Percentiles rank a stretch among this genome's conserved stretches.
These are phyloP conservation scores for Syzygium aqueum DNA, from an alignment of 345 rosid genomes.

Conservation along the genomic window DNA sequence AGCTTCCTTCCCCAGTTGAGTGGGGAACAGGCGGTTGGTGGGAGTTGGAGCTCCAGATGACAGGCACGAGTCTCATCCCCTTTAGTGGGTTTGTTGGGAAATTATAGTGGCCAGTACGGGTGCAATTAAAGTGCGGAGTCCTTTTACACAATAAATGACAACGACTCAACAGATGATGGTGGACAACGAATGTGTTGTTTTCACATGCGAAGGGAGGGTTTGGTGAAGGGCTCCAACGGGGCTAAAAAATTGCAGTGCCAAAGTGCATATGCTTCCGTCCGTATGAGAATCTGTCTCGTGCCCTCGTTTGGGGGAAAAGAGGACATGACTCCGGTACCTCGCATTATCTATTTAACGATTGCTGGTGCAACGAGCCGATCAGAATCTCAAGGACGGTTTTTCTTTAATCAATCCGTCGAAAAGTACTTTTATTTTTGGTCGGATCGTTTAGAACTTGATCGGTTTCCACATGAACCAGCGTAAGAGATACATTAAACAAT, in stretches of 20 bases:
- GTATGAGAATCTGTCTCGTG: background rate
- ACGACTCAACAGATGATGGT: background rate
- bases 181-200: background rate
- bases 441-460: background rate
- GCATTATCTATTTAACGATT: no score
- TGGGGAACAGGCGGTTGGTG: background rate
- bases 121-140: background rate
- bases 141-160: background rate
- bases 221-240: background rate
- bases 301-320: background rate
- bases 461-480: background rate
- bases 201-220: background rate
- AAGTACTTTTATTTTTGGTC: background rate
- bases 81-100: background rate
- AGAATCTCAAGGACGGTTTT: no score
- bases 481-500: background rate
- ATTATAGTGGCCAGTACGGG: background rate
- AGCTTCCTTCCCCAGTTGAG: background rate
- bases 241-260: background rate
- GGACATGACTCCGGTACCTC: no score
- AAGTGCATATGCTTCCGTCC: background rate
- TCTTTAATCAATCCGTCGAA: background rate
- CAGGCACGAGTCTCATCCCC: background rate
- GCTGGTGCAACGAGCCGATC: no score
- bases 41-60: background rate